Conservation (phyloP, 495 filamentous ascomycete genomes). For the Hypoxylon cercidicola region DNA sequence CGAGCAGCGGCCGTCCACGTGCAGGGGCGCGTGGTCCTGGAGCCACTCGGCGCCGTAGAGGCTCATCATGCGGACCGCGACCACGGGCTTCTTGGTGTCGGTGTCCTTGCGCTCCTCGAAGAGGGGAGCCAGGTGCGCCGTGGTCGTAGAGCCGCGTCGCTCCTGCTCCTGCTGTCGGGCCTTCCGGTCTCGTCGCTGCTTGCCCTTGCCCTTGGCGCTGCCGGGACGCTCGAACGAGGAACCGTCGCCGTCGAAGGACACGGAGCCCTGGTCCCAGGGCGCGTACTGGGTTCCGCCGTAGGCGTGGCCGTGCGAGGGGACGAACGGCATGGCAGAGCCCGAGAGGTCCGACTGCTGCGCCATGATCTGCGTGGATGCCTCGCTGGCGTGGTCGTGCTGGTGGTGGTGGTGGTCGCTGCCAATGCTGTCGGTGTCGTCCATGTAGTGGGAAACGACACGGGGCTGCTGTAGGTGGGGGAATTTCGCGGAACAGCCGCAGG, state of each 20-base stretch:
- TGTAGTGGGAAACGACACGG: slow-evolving; percentile 29
- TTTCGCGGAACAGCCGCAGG: slow-evolving; percentile 49
- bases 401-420: not conserved
- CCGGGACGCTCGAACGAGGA: no score
- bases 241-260: no score
- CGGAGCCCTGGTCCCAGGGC: not conserved
- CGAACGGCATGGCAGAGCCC: not conserved
- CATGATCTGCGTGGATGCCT: no score
- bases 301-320: not conserved
- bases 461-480: slow-evolving; percentile 51
- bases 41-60: slow-evolving; percentile 56
- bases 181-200: no score
- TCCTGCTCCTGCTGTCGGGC: no score
- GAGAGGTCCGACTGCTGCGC: not conserved
- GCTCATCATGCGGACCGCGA: slow-evolving; percentile 47
- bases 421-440: not conserved
- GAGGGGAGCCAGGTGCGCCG: slow-evolving; percentile 33
- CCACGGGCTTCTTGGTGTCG: slow-evolving; percentile 17
- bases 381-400: not conserved
- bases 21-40: slow-evolving; percentile 50
- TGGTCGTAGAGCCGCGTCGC: no score
- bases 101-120: slow-evolving; percentile 35
- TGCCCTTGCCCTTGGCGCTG: no score
- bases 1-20: slow-evolving; percentile 45
- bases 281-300: not conserved